phyloP scores from a whole-genome alignment of 148 eudicot species.

The Linanthus parryae region DNA sequence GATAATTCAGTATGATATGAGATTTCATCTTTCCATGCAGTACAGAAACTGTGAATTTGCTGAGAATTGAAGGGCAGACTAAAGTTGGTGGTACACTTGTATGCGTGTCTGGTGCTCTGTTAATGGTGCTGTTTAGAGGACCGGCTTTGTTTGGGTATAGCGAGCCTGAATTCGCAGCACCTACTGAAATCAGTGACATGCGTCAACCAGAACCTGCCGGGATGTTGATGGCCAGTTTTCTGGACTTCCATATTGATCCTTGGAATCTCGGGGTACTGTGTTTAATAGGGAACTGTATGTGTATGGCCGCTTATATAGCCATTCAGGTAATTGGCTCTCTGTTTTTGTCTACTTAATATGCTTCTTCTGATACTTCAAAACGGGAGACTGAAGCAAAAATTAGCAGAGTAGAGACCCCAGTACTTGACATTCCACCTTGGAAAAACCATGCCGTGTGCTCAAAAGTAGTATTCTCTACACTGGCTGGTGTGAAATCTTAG shows the following conservation, averaged over 20 bases:
- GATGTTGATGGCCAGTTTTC: constrained; percentile 50
- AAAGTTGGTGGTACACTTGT: constrained; percentile 81
- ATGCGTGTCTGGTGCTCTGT: constrained; percentile 83
- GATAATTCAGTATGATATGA: constrained; percentile 15
- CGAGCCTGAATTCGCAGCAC: constrained; percentile 31
- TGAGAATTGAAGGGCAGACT: constrained; percentile 65
- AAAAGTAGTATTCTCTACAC: too few species aligned
- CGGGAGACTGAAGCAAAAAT: too few species aligned
- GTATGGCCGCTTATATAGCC: constrained; percentile 91
- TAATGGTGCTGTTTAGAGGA: constrained; percentile 85
- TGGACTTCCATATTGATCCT: constrained; percentile 56
- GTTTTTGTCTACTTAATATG: too few species aligned
- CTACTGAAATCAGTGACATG: constrained; percentile 53
- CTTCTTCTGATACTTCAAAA: too few species aligned
- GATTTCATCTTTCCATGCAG: constrained; percentile 67
- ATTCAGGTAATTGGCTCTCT: constrained; percentile 71
- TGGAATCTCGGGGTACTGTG: constrained; percentile 90
- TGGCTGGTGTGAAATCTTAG: too few species aligned
- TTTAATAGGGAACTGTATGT: constrained; percentile 88
- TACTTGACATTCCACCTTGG: too few species aligned
- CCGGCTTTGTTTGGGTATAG: constrained; percentile 59
- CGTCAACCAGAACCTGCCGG: constrained; percentile 85
- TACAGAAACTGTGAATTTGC: constrained; percentile 87
- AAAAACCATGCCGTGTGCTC: too few species aligned
- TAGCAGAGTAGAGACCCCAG: too few species aligned